Percentiles rank a stretch among this genome's conserved stretches.
phyloP scores from a whole-genome alignment of 2,329 filamentous ascomycete genomes.

The Pezicula neosporulosa region DNA sequence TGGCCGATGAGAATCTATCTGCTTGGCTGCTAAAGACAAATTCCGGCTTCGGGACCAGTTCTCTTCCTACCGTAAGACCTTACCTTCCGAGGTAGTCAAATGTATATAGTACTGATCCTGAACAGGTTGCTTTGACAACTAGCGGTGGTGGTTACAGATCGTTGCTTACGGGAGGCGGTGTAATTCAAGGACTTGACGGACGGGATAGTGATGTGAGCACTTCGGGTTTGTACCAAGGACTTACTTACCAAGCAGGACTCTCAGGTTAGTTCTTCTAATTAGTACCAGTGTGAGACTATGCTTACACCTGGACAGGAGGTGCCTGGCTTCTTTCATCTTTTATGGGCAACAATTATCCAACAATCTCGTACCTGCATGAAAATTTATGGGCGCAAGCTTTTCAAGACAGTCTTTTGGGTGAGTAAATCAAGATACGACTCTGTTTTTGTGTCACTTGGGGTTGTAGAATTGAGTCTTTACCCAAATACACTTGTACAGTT shows the following conservation, averaged over 20 bases:
- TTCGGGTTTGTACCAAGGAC: slow-evolving; percentile 39
- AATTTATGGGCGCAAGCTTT: slow-evolving; percentile 38
- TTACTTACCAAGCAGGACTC: slow-evolving; percentile 42
- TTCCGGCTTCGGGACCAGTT: slow-evolving; percentile 27
- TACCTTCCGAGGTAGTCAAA: neutral
- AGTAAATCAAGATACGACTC: no score
- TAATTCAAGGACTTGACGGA: slow-evolving; percentile 39
- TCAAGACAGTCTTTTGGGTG: slow-evolving; percentile 28
- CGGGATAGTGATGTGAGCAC: slow-evolving; percentile 36
- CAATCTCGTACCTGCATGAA: slow-evolving; percentile 34
- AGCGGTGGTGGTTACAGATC: slow-evolving; percentile 41
- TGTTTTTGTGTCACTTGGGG: no score
- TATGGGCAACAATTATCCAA: slow-evolving; percentile 42
- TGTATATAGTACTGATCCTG: neutral
- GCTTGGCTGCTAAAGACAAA: slow-evolving; percentile 35
- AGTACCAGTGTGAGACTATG: neutral
- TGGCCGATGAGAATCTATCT: slow-evolving; percentile 33
- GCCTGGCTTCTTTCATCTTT: slow-evolving; percentile 42
- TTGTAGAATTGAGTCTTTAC: no score
- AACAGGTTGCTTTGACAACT: slow-evolving; percentile 34
- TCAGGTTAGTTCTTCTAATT: slow-evolving; percentile 27
- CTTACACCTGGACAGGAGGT: slow-evolving; percentile 19
- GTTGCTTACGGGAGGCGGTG: slow-evolving; percentile 31
- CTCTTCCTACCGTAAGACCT: slow-evolving; percentile 30
- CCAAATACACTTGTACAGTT: no score